Conservation (phyloP, 2,329 filamentous ascomycete genomes). For the Bisporella sp. region DNA sequence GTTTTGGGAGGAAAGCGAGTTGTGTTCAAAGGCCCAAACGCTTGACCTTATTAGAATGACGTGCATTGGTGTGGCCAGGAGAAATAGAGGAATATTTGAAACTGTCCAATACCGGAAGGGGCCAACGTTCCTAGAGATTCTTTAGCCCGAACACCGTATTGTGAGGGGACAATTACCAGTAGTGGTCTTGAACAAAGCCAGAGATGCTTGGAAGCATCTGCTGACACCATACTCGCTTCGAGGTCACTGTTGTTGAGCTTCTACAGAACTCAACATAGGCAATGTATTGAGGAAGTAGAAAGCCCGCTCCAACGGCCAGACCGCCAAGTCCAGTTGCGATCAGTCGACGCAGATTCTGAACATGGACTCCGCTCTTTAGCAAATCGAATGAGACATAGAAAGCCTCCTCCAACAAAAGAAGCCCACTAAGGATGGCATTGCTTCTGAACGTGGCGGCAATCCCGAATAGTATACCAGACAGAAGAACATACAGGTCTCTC, state of each 20-base stretch:
- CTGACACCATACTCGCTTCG: conserved; percentile 65
- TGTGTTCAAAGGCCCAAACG: conserved; percentile 31
- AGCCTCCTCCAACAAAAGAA: conserved; percentile 54
- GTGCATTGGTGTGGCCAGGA: conserved; percentile 75
- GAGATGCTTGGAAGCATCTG: conserved; percentile 78
- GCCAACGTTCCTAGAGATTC: conserved; percentile 65
- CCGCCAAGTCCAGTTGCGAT: conserved; percentile 59
- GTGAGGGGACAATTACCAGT: conserved; percentile 59
- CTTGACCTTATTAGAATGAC: conserved; percentile 59
- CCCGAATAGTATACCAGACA: conserved; percentile 64
- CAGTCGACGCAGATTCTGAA: conserved; percentile 43
- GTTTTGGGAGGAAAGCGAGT: no score
- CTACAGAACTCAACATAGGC: conserved; percentile 69
- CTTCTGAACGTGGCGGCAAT: conserved; percentile 68
- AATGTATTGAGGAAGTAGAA: conserved; percentile 64
- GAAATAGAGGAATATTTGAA: conserved; percentile 79
- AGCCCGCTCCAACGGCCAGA: conserved; percentile 57
- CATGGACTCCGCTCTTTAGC: conserved; percentile 34
- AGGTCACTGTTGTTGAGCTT: conserved; percentile 19
- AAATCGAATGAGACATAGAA: conserved; percentile 19
- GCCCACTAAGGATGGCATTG: conserved; percentile 79
- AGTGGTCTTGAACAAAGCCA: conserved; percentile 77
- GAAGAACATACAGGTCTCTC: conserved; percentile 44
- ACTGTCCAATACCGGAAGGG: conserved; percentile 86
- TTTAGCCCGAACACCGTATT: not conserved